Evolutionary conservation across 2,329 filamentous ascomycete species (phyloP).

Genomic region (Neofusicoccum parvum): DNA sequence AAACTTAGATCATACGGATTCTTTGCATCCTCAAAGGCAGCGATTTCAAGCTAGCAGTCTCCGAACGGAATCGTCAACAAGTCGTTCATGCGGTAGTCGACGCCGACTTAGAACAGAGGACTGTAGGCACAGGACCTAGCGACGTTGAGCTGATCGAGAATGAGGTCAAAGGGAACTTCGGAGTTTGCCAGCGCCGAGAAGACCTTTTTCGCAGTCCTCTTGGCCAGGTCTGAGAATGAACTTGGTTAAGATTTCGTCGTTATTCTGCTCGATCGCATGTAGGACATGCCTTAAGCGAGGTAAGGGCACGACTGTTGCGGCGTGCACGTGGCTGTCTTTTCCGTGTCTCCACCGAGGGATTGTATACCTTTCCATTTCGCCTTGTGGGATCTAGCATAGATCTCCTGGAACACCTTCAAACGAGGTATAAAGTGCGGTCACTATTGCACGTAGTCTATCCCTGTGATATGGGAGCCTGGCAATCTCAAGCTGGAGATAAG

Average conservation of each 20-base stretch:
- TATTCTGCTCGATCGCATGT: too few relatives aligned
- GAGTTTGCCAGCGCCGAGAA: conserved; percentile 48
- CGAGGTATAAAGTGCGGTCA: too few relatives aligned
- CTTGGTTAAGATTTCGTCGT: conserved; percentile 10
- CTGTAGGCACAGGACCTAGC: conserved; percentile 41
- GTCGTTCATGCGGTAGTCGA: conserved; percentile 49
- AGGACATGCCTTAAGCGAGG: too few relatives aligned
- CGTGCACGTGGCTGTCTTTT: too few relatives aligned
- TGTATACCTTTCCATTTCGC: too few relatives aligned
- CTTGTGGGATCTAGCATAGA: too few relatives aligned
- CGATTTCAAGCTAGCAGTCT: conserved; percentile 27
- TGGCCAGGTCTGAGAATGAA: conserved; percentile 29
- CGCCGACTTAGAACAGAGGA: conserved; percentile 55
- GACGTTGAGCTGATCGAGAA: conserved; percentile 49
- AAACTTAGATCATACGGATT: conserved; percentile 26
- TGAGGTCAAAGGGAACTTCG: conserved; percentile 51
- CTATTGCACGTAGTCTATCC: too few relatives aligned
- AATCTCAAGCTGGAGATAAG: too few relatives aligned
- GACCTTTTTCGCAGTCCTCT: conserved; percentile 23
- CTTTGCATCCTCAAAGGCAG: neutral
- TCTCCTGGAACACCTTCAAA: too few relatives aligned
- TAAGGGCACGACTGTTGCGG: too few relatives aligned
- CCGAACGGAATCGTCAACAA: conserved; percentile 31
- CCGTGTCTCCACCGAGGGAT: too few relatives aligned
- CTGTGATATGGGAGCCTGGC: too few relatives aligned